These are phyloP conservation scores for Lagenidium sp. DNA, from an alignment of 352 stramenopile species.

Conservation along the genomic window DNA sequence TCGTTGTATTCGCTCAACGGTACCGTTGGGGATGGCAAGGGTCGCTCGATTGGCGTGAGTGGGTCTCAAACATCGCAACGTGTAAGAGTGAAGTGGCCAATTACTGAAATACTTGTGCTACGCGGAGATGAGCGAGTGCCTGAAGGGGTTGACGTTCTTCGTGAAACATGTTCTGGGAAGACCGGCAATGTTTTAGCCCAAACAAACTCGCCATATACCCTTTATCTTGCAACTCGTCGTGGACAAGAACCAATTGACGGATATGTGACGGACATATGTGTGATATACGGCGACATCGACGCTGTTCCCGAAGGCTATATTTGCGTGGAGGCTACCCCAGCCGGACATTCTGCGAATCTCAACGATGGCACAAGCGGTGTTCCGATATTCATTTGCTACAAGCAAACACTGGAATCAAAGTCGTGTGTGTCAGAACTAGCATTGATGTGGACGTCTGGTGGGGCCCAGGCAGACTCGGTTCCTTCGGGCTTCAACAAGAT, in stretches of 20 bases:
- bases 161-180: conserved; percentile 60
- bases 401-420: conserved; percentile 16
- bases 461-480: conserved; percentile 44
- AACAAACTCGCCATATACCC: conserved; percentile 52
- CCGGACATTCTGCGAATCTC: conserved; percentile 65
- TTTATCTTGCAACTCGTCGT: conserved; percentile 70
- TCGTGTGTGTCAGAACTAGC: conserved; percentile 68
- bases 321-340: conserved; percentile 60
- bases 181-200: conserved; percentile 67
- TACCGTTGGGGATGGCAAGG: conserved; percentile 61
- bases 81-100: conserved; percentile 68
- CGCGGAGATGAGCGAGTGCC: conserved; percentile 67
- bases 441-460: conserved; percentile 70
- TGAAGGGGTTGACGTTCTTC: conserved; percentile 54
- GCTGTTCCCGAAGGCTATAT: conserved; percentile 68
- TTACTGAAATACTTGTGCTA: conserved; percentile 62
- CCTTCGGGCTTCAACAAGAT: conserved; percentile 75
- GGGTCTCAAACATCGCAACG: conserved; percentile 49
- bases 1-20: conserved; percentile 42
- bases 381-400: conserved; percentile 82
- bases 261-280: conserved; percentile 65
- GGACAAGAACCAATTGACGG: conserved; percentile 31
- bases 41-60: conserved; percentile 36
- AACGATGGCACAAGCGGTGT: conserved; percentile 72
- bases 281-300: conserved; percentile 85